Conservation (phyloP, 139 green algal species). For the Desmodesmus armatus region DNA sequence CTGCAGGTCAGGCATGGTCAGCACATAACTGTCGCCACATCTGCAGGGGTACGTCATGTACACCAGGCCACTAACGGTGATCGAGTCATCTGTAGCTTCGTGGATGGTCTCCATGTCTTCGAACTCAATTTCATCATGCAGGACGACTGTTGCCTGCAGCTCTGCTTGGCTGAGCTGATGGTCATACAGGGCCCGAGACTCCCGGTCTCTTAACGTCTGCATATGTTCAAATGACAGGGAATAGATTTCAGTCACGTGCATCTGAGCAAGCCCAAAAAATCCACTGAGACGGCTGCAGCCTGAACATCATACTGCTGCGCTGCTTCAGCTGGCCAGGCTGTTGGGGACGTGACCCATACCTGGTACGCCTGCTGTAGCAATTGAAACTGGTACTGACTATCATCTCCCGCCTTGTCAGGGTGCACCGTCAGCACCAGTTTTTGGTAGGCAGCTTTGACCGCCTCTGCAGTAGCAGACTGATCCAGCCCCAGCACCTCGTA, state of each 20-base stretch:
- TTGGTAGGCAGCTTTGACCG: constrained; percentile 35
- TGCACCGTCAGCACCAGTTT: constrained; percentile 7
- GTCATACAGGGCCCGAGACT: constrained; percentile 25
- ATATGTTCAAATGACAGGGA: too few species aligned
- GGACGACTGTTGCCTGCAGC: neutral
- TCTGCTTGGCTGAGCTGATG: constrained; percentile 36
- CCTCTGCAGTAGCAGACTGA: neutral
- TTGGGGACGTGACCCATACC: too few species aligned
- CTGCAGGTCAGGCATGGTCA: neutral
- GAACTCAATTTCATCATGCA: constrained; percentile 29
- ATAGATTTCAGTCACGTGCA: neutral
- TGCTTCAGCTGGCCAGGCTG: too few species aligned
- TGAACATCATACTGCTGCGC: neutral
- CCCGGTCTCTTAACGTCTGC: neutral
- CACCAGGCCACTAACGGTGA: too few species aligned
- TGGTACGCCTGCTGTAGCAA: constrained; percentile 28
- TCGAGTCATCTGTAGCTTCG: neutral
- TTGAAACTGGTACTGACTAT: constrained; percentile 26
- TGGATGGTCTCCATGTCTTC: constrained; percentile 38
- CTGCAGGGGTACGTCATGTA: constrained; percentile 24
- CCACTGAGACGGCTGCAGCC: neutral
- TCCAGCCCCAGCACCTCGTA: constrained; percentile 14
- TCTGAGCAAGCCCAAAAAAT: neutral
- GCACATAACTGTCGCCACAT: constrained; percentile 37
- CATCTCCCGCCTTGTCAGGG: constrained; percentile 11